Base-by-base conservation (phyloP, 129 eudicot species). In the Flaveria brownii region DNA sequence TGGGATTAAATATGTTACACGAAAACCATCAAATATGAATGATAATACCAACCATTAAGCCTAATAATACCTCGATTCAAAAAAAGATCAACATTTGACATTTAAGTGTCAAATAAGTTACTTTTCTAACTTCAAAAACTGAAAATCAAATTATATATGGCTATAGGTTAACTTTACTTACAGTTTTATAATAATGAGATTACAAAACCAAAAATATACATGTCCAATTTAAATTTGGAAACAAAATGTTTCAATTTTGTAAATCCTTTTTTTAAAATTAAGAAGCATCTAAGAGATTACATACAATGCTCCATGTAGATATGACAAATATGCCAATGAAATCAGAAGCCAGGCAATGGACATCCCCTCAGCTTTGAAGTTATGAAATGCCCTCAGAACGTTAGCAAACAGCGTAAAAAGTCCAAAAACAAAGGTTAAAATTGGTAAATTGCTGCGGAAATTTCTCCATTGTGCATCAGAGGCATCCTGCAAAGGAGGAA, bases 401-500 rank as follows among this genome's bases (percentile, higher is more conserved):
- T 82, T 84, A 68, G 97, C 99, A 6, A 89, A 62, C 82, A 83
- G 62, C 0, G 87, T 87, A 70, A 94, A 89, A 20, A 84, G 71
- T 80, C 93, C 99, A 76, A 91, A 91, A 61, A 91, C 97, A 61
- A 71, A 46, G 8, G 96, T 85, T 17, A 94, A 86, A 81, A 89
- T 89, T 7, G 89, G 87, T 66, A 94, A 84, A 80, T 94, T 94
- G 75, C 85, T 83, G 20, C 97, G 91, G 43, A 94, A 91, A 78
- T 94, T 91, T 80, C 97, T 88, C 97, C 99, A 94, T 55, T 94
- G 97, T 41, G 90, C 90, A 91, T 94, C 99, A 70, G 99, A 91
- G 42, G 28, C 86, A 82, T 94, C 99, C 99, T 94, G 75, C 45
- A 73, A 55, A 25, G 50, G 39, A 28, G 72, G 77, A 73, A 6